These are phyloP conservation scores for Citrus mangshanensis DNA, from an alignment of 345 rosid species.

Conservation along the genomic window DNA sequence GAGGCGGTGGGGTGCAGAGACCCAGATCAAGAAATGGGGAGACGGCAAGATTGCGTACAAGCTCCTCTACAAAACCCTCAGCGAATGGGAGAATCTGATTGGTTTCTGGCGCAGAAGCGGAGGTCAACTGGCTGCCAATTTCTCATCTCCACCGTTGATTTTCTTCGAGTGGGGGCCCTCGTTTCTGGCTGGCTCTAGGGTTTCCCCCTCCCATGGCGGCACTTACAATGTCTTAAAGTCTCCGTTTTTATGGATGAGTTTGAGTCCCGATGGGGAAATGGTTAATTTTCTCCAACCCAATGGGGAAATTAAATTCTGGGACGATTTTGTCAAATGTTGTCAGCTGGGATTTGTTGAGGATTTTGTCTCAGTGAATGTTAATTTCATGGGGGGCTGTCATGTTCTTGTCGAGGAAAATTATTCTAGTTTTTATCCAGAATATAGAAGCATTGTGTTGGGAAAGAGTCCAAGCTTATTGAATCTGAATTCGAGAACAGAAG, in stretches of 20 bases:
- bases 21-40: constrained; percentile 78
- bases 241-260: constrained; percentile 62
- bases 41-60: constrained; percentile 52
- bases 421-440: constrained; percentile 11
- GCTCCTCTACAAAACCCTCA: constrained; percentile 63
- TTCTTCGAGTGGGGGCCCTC: constrained; percentile 88
- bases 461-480: constrained; percentile 42
- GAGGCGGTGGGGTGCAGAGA: constrained; percentile 70
- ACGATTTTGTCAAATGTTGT: constrained; percentile 21
- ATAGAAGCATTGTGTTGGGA: constrained; percentile 14
- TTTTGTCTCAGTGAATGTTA: constrained; percentile 61
- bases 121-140: constrained; percentile 22
- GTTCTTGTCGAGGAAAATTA: constrained; percentile 67
- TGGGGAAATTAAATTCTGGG: constrained; percentile 28
- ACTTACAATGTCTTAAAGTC: constrained; percentile 43
- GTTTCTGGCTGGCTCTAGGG: constrained; percentile 60
- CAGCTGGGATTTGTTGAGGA: constrained; percentile 29
- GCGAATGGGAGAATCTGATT: constrained; percentile 60
- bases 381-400: constrained; percentile 64
- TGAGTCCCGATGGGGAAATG: constrained; percentile 53
- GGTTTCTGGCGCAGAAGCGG: constrained; percentile 97
- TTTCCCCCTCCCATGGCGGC: constrained; percentile 45
- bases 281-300: constrained; percentile 52
- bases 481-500: constrained; percentile 27
- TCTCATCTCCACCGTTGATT: constrained; percentile 51